Base-by-base conservation (phyloP, 2,329 filamentous ascomycete species). In the Kalaharituber pfeilii region DNA sequence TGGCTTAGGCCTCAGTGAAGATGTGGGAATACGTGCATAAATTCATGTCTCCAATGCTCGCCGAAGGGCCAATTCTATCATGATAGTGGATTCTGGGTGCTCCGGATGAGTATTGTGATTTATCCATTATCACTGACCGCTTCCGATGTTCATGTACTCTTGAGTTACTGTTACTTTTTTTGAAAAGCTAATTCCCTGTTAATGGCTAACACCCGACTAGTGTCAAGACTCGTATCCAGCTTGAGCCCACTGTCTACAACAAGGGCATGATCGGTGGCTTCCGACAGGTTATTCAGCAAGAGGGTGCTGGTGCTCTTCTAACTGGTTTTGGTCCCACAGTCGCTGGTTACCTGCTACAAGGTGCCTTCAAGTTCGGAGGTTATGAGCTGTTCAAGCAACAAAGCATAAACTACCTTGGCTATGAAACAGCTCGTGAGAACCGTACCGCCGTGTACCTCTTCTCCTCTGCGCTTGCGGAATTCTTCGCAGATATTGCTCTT, bases 331-430 rank as follows among this genome's bases (percentile, higher is more conserved):
- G 86, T 64, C 86, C 86, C 66, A 93, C 86, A 68, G 80, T 81
- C 64, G 84, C 86, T 62, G 86, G 86, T 71, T 94, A 94, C 76
- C 93, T 93, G 81, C 81, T 94, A 66, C 86, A 94, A 75, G 86
- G 86, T 69, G 83, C 85, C 66, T 81, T 91, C 78, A 93, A 93
- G 75, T 91, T 91, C 71, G 86, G 86, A 71, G 86, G 86, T 70
- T 94, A 94, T 72, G 86, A 94, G 75, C 82, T 93, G 74, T 93
- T 94, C 83, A 93, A 94, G 82, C 79, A 88, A 75, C 84, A 91
- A 73, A 79, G 75, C 68, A 91, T 93, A 72, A 82, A 86, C 75
- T 59, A 75, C 60, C 72, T 93, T 66, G 62, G 86, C 67, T 80
- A 81, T 69, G 84, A 88, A 72, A 79, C 75, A 62, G 84, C 84